Percentiles rank a stretch among this genome's conserved stretches.
Conservation (phyloP, 176 grass and related monocot species). For the Themeda triandra region DNA sequence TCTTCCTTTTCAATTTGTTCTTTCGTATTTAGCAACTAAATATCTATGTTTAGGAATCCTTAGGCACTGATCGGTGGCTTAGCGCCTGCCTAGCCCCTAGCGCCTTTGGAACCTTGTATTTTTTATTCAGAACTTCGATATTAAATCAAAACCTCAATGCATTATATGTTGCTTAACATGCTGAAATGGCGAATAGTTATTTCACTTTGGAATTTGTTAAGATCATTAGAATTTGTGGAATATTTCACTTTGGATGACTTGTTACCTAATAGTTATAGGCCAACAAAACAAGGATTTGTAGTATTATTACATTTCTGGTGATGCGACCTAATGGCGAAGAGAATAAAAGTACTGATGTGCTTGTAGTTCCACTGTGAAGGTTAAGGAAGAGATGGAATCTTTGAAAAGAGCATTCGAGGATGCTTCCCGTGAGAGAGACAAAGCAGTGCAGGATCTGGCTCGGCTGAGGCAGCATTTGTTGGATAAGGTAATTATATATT, state of each 20-base stretch:
- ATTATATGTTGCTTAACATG: background rate
- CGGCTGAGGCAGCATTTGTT: constrained; percentile 92
- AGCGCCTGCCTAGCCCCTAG: too few species aligned
- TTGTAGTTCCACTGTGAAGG: constrained; percentile 65
- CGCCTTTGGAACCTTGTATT: too few species aligned
- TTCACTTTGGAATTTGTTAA: constrained; percentile 6
- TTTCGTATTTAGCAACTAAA: too few species aligned
- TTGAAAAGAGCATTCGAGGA: constrained; percentile 63
- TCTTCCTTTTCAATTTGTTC: too few species aligned
- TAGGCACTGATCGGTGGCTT: too few species aligned
- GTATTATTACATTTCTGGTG: background rate
- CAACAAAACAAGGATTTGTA: background rate
- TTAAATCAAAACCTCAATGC: background rate
- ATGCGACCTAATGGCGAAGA: constrained; percentile 14
- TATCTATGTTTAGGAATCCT: too few species aligned
- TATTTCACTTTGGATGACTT: constrained; percentile 6
- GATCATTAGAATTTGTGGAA: background rate
- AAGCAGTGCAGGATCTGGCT: constrained; percentile 77
- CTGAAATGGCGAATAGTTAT: constrained; percentile 3
- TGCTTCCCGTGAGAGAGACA: constrained; percentile 58
- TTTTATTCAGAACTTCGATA: background rate
- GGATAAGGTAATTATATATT: constrained; percentile 62
- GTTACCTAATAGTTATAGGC: constrained; percentile 10
- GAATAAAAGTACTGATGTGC: constrained; percentile 42
- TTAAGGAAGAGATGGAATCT: constrained; percentile 62